A percentile compares a stretch with the other conserved stretches of the same genome.
Evolutionary conservation across 768 basidiomycete genomes (phyloP).

Genomic region (Rubroboletus pulcherrimus): DNA sequence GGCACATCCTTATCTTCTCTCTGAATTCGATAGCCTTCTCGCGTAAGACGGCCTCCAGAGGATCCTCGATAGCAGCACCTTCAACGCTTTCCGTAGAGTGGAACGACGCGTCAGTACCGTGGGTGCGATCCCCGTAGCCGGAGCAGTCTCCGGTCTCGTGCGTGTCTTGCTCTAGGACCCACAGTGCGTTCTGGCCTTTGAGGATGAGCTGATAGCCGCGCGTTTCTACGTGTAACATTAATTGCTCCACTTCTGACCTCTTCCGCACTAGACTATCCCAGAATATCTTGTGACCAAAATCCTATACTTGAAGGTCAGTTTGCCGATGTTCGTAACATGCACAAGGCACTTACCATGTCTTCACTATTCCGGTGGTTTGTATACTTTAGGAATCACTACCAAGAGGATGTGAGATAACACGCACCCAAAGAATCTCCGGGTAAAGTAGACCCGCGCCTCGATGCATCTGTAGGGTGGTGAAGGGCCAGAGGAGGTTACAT

Average conservation of each 20-base stretch:
- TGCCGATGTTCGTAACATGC: too few species aligned
- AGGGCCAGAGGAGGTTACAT: not conserved
- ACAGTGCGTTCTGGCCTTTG: slow-evolving; percentile 32
- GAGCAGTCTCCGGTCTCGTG: slow-evolving; percentile 23
- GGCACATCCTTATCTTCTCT: slow-evolving; percentile 32
- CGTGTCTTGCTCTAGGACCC: slow-evolving; percentile 32
- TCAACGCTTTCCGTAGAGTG: slow-evolving; percentile 6
- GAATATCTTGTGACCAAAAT: slow-evolving; percentile 39
- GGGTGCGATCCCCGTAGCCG: slow-evolving; percentile 11
- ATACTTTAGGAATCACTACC: not conserved
- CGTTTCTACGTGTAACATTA: slow-evolving; percentile 31
- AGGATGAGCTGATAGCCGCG: slow-evolving; percentile 36
- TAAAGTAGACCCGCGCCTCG: slow-evolving; percentile 35
- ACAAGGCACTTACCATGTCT: slow-evolving; percentile 19
- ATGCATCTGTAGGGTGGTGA: slow-evolving; percentile 32
- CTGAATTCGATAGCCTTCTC: slow-evolving; percentile 30
- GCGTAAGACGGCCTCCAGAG: slow-evolving; percentile 33
- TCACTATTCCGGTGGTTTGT: slow-evolving; percentile 4
- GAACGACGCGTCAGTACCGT: slow-evolving; percentile 2
- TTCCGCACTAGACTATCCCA: slow-evolving; percentile 34
- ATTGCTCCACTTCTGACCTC: slow-evolving; percentile 28
- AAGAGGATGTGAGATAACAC: slow-evolving; percentile 1
- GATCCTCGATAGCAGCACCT: slow-evolving; percentile 22
- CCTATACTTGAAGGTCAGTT: slow-evolving; percentile 20
- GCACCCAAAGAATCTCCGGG: slow-evolving; percentile 40